Base-by-base conservation (phyloP, 1,284 basidiomycete genomes). In the Naganishia sp. region DNA sequence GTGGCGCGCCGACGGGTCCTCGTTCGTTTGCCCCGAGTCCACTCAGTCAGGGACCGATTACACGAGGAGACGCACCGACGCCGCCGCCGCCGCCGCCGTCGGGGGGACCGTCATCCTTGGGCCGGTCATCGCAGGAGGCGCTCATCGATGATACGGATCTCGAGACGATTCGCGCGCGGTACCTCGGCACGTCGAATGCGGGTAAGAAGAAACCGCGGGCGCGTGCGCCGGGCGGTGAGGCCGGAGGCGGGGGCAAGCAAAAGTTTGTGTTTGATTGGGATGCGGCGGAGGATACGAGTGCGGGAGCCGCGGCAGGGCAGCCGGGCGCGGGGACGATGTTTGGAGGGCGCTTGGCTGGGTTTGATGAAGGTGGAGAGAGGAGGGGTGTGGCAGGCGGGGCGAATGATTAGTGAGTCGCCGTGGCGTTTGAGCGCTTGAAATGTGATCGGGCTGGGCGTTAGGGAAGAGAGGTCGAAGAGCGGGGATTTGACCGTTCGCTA, bases 261-360 rank as follows among this genome's bases (percentile, higher is more conserved):
- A 95, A 95, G 79, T 93, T 97, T 77, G 89, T 94, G n/a, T 99
- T 99, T 75, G 95, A 98, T 77, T 98, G 95, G 94, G 94, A 93
- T 74, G 88, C 88, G 56, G 88, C 89, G 75, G 94, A 97, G 74
- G 94, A 97, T 77, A 96, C 94, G 16, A 87, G 88, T 73, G 82
- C 45, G 69, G 70, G 16, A 21, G 11, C 67, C 71, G 21, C 73
- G 72, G 72, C 65, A 60, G 15, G 63, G 63, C 86, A 1, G 83
- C 31, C 86, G 1, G 83, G 83, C 55, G 85, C 86, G 57, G 89
- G 90, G 1, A 85, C 91, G 42, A 92, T 91, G 88, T 90, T 91
- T 80, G 91, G 91, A 9, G 84, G 90, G 9, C 88, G 90, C 11
- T 80, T 93, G 65, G 91, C 90, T 6, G 91, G 91, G 5, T 91